Percentiles rank a stretch among this genome's conserved stretches.
These are phyloP conservation scores for Cladosporium sphaerospermum DNA, from an alignment of 2,329 filamentous ascomycete species.

Conservation along the genomic window DNA sequence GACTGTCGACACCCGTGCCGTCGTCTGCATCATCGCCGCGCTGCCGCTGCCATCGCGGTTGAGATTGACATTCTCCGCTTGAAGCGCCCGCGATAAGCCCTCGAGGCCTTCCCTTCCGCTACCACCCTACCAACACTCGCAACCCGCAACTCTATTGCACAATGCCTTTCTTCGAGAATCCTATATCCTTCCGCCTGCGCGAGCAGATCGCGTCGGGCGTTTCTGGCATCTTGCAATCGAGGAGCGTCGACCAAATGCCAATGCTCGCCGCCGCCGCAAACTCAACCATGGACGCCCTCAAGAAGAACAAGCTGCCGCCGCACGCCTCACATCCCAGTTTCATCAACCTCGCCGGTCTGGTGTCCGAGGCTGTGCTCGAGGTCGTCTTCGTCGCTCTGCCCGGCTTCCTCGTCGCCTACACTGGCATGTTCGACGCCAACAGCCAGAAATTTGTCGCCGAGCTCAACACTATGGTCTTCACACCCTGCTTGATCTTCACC, in stretches of 20 bases:
- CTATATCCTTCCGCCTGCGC: slow-evolving; percentile 35
- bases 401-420: slow-evolving; percentile 82
- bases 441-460: slow-evolving; percentile 96
- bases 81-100: no score
- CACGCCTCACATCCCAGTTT: slow-evolving; percentile 56
- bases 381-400: slow-evolving; percentile 93
- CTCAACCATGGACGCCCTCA: slow-evolving; percentile 22
- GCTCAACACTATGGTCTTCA: slow-evolving; percentile 92
- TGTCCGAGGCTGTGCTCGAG: slow-evolving; percentile 91
- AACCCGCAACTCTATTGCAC: background rate
- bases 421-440: slow-evolving; percentile 91
- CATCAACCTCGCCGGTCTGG: slow-evolving; percentile 66
- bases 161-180: slow-evolving; percentile 7
- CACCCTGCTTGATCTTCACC: slow-evolving; percentile 93
- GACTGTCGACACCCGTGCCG: no score
- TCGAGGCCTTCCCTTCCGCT: background rate
- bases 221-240: slow-evolving; percentile 35
- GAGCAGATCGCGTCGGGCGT: slow-evolving; percentile 19
- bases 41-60: no score
- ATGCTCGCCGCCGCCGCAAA: slow-evolving; percentile 27
- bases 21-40: no score
- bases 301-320: slow-evolving; percentile 20
- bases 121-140: background rate
- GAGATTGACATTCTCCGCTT: no score
- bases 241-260: slow-evolving; percentile 24